These are phyloP conservation scores for Tetracentron sinense DNA, from an alignment of 164 flowering plant genomes.

Conservation along the genomic window DNA sequence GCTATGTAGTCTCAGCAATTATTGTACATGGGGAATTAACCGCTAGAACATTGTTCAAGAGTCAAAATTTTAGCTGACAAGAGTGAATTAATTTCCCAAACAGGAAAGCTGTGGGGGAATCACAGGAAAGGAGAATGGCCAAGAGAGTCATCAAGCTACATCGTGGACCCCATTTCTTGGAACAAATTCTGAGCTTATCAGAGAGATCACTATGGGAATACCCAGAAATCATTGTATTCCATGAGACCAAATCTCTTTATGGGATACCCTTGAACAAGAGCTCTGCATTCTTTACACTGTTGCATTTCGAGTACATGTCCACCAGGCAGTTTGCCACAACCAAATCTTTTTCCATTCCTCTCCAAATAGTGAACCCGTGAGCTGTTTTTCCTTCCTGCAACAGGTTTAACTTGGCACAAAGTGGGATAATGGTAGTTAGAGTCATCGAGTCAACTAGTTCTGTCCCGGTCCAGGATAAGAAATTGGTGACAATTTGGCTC, in stretches of 20 bases:
- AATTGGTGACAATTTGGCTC: no score
- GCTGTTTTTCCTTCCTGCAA: slow-evolving; percentile 32
- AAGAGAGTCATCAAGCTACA: slow-evolving; percentile 36
- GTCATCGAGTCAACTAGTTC: no score
- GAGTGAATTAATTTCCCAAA: slow-evolving; percentile 38
- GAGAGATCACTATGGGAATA: slow-evolving; percentile 29
- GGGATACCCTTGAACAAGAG: slow-evolving; percentile 28
- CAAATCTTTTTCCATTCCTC: slow-evolving; percentile 19
- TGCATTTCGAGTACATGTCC: slow-evolving; percentile 44
- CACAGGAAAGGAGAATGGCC: slow-evolving; percentile 42
- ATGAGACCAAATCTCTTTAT: slow-evolving; percentile 38
- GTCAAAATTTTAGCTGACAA: slow-evolving; percentile 38
- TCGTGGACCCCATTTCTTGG: slow-evolving; percentile 24
- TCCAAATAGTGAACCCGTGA: slow-evolving; percentile 38
- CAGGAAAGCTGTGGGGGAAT: slow-evolving; percentile 21
- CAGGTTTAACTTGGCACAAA: slow-evolving; percentile 28
- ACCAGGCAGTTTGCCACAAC: slow-evolving; percentile 32
- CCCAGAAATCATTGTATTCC: slow-evolving; percentile 49
- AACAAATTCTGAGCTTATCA: slow-evolving; percentile 32
- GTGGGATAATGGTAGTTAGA: slow-evolving; percentile 29
- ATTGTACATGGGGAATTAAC: slow-evolving; percentile 38
- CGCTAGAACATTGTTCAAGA: slow-evolving; percentile 21
- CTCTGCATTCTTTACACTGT: slow-evolving; percentile 22
- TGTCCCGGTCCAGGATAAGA: no score
- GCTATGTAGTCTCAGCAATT: slow-evolving; percentile 30